These are phyloP conservation scores for Coemansia furcata DNA, from an alignment of 192 early-diverging fungal species.

Conservation along the genomic window DNA sequence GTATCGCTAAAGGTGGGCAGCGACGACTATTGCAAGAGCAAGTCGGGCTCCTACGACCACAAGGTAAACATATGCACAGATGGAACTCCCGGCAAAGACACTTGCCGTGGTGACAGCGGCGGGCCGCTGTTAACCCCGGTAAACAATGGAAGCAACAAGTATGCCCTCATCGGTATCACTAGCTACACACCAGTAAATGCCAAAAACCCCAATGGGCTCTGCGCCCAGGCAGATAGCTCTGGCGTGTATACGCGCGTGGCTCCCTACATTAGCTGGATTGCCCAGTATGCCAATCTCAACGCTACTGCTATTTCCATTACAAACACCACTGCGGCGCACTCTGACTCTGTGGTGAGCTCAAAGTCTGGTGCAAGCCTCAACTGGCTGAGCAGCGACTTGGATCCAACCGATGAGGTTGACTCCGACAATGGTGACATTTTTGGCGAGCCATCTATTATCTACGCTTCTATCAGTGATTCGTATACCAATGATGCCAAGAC, in stretches of 20 bases:
- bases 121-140: conserved; percentile 31
- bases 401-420: background rate
- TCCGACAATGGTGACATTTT: background rate
- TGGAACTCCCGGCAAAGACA: conserved; percentile 34
- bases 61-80: conserved; percentile 38
- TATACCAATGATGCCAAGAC: background rate
- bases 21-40: conserved; percentile 14
- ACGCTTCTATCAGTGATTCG: background rate
- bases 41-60: conserved; percentile 6
- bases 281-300: conserved; percentile 9
- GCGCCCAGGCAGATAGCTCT: conserved; percentile 26
- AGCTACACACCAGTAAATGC: conserved; percentile 27
- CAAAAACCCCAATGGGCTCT: conserved; percentile 26
- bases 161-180: conserved; percentile 27
- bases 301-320: conserved; percentile 11
- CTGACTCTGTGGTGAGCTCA: background rate
- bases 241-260: conserved; percentile 31
- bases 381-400: background rate
- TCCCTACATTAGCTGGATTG: conserved; percentile 39
- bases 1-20: conserved; percentile 19
- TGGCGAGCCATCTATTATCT: background rate
- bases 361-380: background rate
- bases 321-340: background rate
- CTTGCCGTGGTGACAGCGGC: conserved; percentile 49
- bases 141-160: background rate